Conservation (phyloP, 768 basidiomycete species). For the Amanita pallidorosea region DNA sequence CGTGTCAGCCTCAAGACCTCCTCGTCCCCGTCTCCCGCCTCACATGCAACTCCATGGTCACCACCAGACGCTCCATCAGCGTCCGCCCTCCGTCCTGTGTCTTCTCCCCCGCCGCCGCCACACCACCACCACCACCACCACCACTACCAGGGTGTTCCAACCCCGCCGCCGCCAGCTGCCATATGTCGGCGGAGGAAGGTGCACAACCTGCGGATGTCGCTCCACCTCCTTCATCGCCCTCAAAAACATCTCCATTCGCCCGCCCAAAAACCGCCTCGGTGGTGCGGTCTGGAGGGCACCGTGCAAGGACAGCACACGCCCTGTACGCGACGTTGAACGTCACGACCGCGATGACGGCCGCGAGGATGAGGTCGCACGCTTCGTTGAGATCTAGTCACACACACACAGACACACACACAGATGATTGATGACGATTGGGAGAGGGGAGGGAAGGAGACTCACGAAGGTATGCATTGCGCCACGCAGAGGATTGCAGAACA, state of each 20-base stretch:
- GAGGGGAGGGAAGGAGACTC: too few relatives aligned
- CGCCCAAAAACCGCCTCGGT: slow-evolving; percentile 39
- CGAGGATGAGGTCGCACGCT: slow-evolving; percentile 76
- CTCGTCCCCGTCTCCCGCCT: slow-evolving; percentile 50
- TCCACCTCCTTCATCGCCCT: slow-evolving; percentile 80
- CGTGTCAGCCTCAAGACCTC: slow-evolving; percentile 63
- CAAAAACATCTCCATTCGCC: slow-evolving; percentile 74
- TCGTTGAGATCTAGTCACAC: slow-evolving; percentile 39
- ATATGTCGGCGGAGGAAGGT: slow-evolving; percentile 79
- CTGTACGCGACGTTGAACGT: slow-evolving; percentile 82
- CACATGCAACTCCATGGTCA: slow-evolving; percentile 77
- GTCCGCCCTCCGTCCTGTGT: slow-evolving; percentile 9
- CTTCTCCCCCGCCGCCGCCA: too few relatives aligned
- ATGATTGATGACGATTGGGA: too few relatives aligned
- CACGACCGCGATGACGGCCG: slow-evolving; percentile 61
- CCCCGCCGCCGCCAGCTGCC: slow-evolving; percentile 60
- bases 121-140: background rate
- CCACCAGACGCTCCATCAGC: slow-evolving; percentile 32
- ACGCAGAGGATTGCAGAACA: slow-evolving; percentile 43
- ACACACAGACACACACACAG: too few relatives aligned
- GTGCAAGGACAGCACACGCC: slow-evolving; percentile 71
- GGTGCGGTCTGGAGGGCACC: slow-evolving; percentile 83
- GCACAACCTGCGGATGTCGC: slow-evolving; percentile 72
- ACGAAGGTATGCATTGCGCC: slow-evolving; percentile 46
- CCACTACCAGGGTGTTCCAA: slow-evolving; percentile 1